A percentile compares a stretch with the other conserved stretches of the same genome.
phyloP scores from a whole-genome alignment of 2,329 filamentous ascomycete species.

The Coccinonectria pachysandricola region DNA sequence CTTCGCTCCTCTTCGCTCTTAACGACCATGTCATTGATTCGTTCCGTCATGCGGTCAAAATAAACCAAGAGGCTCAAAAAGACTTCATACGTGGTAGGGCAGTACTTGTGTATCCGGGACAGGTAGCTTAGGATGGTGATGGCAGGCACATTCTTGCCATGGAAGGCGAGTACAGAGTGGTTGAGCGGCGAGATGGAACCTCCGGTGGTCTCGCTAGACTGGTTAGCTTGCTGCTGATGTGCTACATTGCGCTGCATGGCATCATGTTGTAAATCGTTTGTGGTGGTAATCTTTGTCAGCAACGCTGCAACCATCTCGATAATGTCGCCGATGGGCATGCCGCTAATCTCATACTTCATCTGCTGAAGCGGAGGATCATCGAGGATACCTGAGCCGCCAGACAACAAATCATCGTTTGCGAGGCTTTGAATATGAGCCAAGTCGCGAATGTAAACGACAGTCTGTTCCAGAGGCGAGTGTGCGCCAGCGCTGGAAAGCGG shows the following conservation, averaged over 20 bases:
- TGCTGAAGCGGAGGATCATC: constrained; percentile 42
- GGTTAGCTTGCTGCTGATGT: constrained; percentile 46
- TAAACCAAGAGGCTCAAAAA: constrained; percentile 93
- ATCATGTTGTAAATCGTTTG: constrained; percentile 90
- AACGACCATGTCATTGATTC: constrained; percentile 74
- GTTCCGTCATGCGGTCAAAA: constrained; percentile 97
- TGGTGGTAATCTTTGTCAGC: constrained; percentile 92
- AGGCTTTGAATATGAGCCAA: constrained; percentile 86
- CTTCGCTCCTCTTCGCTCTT: constrained; percentile 49
- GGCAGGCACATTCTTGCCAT: constrained; percentile 94
- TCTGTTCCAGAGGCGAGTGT: constrained; percentile 27
- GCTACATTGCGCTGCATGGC: constrained; percentile 64
- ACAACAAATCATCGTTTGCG: constrained; percentile 65
- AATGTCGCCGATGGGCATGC: constrained; percentile 92
- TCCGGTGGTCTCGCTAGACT: constrained; percentile 31
- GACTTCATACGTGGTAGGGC: constrained; percentile 95
- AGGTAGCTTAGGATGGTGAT: constrained; percentile 96
- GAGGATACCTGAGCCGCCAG: constrained; percentile 36
- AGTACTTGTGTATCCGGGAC: constrained; percentile 96
- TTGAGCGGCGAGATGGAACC: constrained; percentile 51
- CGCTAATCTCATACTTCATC: constrained; percentile 84
- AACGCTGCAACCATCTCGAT: constrained; percentile 98
- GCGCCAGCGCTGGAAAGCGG: constrained; percentile 19
- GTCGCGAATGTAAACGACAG: constrained; percentile 71
- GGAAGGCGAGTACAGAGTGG: constrained; percentile 77